Base-by-base conservation (phyloP, 108 stramenopile species). In the Aureococcus anophagefferens region DNA sequence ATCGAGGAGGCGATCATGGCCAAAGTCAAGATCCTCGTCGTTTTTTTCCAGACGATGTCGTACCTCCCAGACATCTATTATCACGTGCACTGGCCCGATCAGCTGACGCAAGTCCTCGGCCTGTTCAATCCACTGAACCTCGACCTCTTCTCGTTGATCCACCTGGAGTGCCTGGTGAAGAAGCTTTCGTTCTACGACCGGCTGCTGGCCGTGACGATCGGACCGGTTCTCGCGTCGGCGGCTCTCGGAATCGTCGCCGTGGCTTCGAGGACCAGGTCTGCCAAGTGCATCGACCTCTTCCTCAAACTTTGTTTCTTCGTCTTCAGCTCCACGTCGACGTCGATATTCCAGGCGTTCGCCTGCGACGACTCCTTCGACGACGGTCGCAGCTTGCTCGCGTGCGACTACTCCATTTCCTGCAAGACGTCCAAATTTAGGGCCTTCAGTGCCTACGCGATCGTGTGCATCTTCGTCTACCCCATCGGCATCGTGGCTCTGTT, bases 291-390 rank as follows among this genome's bases (percentile, higher is more conserved):
- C 32, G 34, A 66, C 33, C 34, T 66, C 32, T 16, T 34, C 28
- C 65, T 66, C 33, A 0, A 30, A 15, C 30, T 68, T 33, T 44
- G 37, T 4, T 68, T 44, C 30, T 30, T 68, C 29, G 67, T 68
- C 3, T 68, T 68, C 4, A 25, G 21, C n/a, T 62, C 51, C 59
- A 51, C 59, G n/a, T 33, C 32, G 15, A 70, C 69, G 1, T 34
- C 33, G 30, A 70, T 70, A 13, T 70, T 70, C 34, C 33, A 62
- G 51, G 59, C 59, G n/a, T 70, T 70, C 69, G 51, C 34, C 18
- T 70, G 69, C 62, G 37, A 70, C n/a, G 31, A 59, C 29, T 18
- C n/a, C 40, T 35, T 35, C 16, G 69, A 70, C 33, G 62, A 59
- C 32, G 35, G 35, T 31, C 9, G 32, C 1, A n/a, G 17, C 15